These are phyloP conservation scores for Saccharomyces kudriavzevii DNA, from an alignment of 805 yeast species.

Conservation along the genomic window DNA sequence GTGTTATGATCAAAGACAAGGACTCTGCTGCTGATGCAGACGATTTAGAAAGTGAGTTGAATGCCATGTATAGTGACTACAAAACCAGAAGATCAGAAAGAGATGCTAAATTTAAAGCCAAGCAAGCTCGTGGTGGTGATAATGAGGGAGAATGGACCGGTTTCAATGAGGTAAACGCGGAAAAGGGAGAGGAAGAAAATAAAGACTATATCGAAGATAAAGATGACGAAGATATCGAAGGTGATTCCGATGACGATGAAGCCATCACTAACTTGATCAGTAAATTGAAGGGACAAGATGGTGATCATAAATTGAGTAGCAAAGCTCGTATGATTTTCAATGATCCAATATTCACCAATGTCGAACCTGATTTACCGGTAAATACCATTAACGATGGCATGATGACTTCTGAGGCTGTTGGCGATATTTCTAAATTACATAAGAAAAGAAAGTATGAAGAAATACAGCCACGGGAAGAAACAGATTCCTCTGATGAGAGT, in stretches of 20 bases:
- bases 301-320: slow-evolving; percentile 30
- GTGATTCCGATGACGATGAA: slow-evolving; percentile 65
- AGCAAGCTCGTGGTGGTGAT: slow-evolving; percentile 64
- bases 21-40: slow-evolving; percentile 44
- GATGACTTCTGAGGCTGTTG: slow-evolving; percentile 16
- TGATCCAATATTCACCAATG: slow-evolving; percentile 46
- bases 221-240: slow-evolving; percentile 36
- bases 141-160: slow-evolving; percentile 78
- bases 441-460: slow-evolving; percentile 15
- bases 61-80: slow-evolving; percentile 68
- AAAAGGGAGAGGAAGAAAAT: slow-evolving; percentile 28
- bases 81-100: slow-evolving; percentile 60
- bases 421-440: slow-evolving; percentile 10
- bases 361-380: slow-evolving; percentile 33
- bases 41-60: slow-evolving; percentile 72
- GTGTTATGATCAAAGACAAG: slow-evolving; percentile 27
- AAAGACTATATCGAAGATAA: slow-evolving; percentile 37
- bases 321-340: slow-evolving; percentile 41
- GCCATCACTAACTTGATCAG: slow-evolving; percentile 54
- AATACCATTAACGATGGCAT: slow-evolving; percentile 7
- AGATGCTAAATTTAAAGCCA: slow-evolving; percentile 62
- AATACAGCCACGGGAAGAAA: slow-evolving; percentile 12
- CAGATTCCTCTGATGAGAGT: slow-evolving; percentile 9
- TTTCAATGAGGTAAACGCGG: slow-evolving; percentile 42
- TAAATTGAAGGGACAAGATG: slow-evolving; percentile 43